These are phyloP conservation scores for Solanum raphanifolium DNA, from an alignment of 257 asterid genomes.

Conservation along the genomic window DNA sequence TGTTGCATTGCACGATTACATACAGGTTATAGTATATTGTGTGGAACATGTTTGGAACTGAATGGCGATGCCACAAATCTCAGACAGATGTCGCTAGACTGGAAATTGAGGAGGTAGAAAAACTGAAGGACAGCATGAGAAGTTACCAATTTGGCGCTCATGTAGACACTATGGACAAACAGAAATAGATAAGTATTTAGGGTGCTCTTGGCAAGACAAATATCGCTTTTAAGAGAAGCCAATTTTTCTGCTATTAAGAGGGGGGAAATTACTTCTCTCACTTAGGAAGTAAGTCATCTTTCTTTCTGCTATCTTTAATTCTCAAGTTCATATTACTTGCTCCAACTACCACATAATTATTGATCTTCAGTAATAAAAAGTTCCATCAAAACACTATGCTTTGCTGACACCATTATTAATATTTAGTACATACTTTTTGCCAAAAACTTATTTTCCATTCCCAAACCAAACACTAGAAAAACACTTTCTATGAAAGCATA, in stretches of 20 bases:
- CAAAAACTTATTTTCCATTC: not conserved
- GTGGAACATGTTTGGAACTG: not conserved
- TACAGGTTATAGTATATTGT: not conserved
- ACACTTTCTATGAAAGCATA: not conserved
- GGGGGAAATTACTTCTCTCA: not conserved
- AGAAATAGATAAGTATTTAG: not conserved
- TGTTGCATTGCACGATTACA: not conserved
- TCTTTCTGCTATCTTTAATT: not conserved
- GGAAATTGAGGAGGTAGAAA: not conserved
- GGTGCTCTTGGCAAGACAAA: not conserved
- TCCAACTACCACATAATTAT: not conserved
- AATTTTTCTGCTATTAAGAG: not conserved
- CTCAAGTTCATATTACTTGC: not conserved
- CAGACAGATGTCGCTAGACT: not conserved
- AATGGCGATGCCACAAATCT: not conserved
- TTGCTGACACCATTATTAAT: not conserved
- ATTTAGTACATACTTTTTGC: not conserved
- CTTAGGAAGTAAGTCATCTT: not conserved
- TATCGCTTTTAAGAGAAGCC: not conserved
- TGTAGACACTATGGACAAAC: not conserved
- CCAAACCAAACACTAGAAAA: not conserved
- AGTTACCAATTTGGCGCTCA: not conserved
- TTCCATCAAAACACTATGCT: not conserved
- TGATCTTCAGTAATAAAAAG: not conserved
- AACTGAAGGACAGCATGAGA: not conserved